phyloP scores from a whole-genome alignment of 495 filamentous ascomycete genomes.

The Sabuloglossum arenarium region DNA sequence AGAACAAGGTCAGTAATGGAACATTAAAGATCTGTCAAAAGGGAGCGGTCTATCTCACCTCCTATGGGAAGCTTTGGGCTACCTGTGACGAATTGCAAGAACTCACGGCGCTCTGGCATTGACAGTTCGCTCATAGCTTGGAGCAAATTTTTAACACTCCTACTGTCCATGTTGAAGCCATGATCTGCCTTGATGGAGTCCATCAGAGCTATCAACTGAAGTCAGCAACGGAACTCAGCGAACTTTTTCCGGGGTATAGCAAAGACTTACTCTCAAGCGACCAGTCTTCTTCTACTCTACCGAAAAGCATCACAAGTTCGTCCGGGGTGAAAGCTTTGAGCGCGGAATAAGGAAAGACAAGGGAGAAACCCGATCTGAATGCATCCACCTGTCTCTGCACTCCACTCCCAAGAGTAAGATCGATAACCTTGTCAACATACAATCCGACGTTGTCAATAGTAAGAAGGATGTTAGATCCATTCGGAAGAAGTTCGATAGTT shows the following conservation, averaged over 20 bases:
- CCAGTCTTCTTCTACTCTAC: constrained; percentile 91
- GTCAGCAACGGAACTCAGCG: constrained; percentile 8
- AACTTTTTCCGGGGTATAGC: not conserved
- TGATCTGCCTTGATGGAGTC: constrained; percentile 99
- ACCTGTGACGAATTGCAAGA: constrained; percentile 94
- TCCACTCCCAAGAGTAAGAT: constrained; percentile 72
- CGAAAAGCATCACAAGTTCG: constrained; percentile 94
- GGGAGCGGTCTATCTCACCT: constrained; percentile 35
- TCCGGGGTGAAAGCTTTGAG: constrained; percentile 87
- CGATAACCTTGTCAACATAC: constrained; percentile 79
- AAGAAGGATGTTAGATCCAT: constrained; percentile 51
- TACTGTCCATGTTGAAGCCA: constrained; percentile 97
- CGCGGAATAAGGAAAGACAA: constrained; percentile 89
- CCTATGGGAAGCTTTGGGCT: constrained; percentile 97
- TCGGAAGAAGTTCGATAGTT: constrained; percentile 58
- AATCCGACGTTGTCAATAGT: constrained; percentile 75
- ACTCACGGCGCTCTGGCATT: constrained; percentile 61
- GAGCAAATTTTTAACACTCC: constrained; percentile 81
- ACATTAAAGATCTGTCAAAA: not conserved
- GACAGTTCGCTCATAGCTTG: constrained; percentile 87
- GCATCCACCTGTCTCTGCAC: constrained; percentile 80
- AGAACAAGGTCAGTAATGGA: constrained; percentile 6
- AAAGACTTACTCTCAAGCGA: constrained; percentile 68
- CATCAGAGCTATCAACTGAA: constrained; percentile 47
- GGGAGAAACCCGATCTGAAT: constrained; percentile 80